phyloP scores from a whole-genome alignment of 352 stramenopile species.

The Phytopythium vexans region DNA sequence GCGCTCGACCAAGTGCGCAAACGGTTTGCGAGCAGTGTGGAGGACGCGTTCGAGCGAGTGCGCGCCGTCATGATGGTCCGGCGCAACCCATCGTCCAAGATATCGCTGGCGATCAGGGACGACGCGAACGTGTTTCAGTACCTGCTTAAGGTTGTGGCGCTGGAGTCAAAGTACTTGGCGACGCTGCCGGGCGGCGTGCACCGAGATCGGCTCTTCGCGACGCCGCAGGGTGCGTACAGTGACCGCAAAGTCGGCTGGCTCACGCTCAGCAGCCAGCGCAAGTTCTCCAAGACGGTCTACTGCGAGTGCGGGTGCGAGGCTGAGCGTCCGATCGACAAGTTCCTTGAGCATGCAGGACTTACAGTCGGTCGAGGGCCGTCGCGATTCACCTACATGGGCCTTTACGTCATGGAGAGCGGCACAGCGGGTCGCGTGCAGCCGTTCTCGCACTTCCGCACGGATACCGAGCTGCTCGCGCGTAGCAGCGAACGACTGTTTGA shows the following conservation, averaged over 20 bases:
- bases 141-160: background rate
- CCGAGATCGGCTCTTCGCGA: background rate
- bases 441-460: background rate
- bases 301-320: constrained; percentile 3
- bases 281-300: constrained; percentile 1
- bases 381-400: background rate
- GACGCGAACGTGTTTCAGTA: background rate
- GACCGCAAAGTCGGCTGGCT: background rate
- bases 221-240: background rate
- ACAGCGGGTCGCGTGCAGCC: background rate
- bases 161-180: background rate
- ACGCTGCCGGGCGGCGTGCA: background rate
- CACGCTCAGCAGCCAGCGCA: background rate
- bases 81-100: background rate
- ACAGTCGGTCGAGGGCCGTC: no score
- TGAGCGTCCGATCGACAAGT: background rate
- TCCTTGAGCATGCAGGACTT: background rate
- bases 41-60: background rate
- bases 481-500: background rate
- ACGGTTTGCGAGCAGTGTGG: background rate
- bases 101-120: background rate
- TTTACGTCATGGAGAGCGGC: constrained; percentile 1
- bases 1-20: background rate
- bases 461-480: background rate
- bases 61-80: background rate